Evolutionary conservation across 306 rosid species (phyloP), one percentile per base, ranked within the genome.

Genomic region (Macrotyloma uniflorum): DNA sequence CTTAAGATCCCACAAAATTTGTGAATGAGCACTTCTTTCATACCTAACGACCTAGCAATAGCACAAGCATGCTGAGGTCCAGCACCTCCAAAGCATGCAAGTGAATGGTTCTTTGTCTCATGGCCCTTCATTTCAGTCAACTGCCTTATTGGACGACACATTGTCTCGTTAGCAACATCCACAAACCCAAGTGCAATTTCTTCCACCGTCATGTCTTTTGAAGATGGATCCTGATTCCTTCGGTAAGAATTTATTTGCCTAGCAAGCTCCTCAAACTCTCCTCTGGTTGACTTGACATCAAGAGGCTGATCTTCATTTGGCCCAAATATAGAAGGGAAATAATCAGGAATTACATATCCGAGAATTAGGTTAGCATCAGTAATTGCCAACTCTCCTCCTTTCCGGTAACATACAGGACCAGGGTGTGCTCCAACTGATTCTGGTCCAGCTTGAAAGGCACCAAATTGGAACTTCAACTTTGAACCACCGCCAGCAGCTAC

Each of bases 401-500:
- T 94, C n/a, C 95, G 76, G 80, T 92, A 94, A 79, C 98, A 94
- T 22, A 89, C 97, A 11, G 98, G 97, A 68, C 98, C 98, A 0
- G 98, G 98, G 78, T 94, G 98, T 30, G 98, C 97, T 70, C 98
- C 98, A 77, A 94, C 98, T 55, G 98, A 94, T 81, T 94, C 97
- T 15, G 98, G 97, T 65, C 98, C 98, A 43, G 75, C 97, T 63
- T 86, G 86, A 68, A 94, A 92, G 78, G 97, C 87, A 70, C 98
- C 97, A 80, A 90, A 92, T 58, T 89, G 97, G 50, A 94, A 94
- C 86, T 92, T 94, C 78, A 94, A 83, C 82, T 90, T 92, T 28
- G 98, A 92, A 42, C 98, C 98, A 57, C 98, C 98, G 22, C 98
- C 98, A 50, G 98, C 97, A 80, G 98, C 97, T 73, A 94, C 98